Evolutionary conservation across 768 basidiomycete species (phyloP).

Genomic region (Omphalotus guepiniiformis): DNA sequence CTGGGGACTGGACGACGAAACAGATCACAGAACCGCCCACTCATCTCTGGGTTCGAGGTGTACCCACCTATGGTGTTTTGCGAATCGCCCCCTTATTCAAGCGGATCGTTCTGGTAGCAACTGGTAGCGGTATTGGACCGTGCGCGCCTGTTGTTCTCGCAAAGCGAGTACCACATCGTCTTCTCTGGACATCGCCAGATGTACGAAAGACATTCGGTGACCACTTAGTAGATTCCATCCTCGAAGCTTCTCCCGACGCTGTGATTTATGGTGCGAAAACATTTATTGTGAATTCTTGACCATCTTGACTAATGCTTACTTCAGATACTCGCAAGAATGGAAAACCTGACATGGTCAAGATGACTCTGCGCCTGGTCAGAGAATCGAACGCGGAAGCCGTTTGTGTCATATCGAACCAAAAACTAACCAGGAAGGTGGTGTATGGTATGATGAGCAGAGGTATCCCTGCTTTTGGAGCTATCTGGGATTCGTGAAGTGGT

Average conservation of each 20-base stretch:
- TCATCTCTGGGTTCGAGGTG: conserved; percentile 54
- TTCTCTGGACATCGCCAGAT: conserved; percentile 62
- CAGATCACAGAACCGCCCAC: conserved; percentile 51
- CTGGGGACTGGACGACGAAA: conserved; percentile 58
- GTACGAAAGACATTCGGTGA: conserved; percentile 60
- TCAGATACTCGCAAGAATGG: conserved; percentile 41
- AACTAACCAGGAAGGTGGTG: conserved; percentile 51
- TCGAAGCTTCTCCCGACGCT: conserved; percentile 50
- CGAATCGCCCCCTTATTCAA: conserved; percentile 53
- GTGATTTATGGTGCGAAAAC: conserved; percentile 47
- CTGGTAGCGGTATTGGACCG: conserved; percentile 52
- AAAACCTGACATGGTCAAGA: conserved; percentile 45
- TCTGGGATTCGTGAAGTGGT: conserved; percentile 47
- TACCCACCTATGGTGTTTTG: conserved; percentile 52
- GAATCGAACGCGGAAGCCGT: conserved; percentile 53
- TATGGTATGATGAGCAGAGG: conserved; percentile 58
- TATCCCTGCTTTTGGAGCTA: conserved; percentile 59
- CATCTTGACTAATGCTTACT: background rate
- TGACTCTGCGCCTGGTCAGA: conserved; percentile 41
- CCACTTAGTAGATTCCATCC: conserved; percentile 51
- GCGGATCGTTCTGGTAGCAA: conserved; percentile 53
- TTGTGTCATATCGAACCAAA: conserved; percentile 56
- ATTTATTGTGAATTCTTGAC: background rate
- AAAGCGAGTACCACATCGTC: conserved; percentile 44
- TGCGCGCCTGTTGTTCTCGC: conserved; percentile 53